Evolutionary conservation across 75 land plant genomes (phyloP).

Genomic region (Picea sitchensis): DNA sequence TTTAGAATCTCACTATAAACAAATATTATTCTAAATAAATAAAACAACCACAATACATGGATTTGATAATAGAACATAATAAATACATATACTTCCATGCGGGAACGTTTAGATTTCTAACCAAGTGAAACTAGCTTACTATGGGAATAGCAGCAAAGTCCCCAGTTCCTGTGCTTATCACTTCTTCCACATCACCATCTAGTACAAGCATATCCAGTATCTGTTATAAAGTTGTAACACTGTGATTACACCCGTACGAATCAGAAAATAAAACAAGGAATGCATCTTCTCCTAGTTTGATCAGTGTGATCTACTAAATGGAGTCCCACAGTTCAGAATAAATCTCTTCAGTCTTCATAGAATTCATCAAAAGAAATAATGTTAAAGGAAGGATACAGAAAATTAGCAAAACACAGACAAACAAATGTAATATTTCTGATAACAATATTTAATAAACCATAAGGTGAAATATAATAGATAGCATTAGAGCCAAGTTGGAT

Average conservation of each 20-base stretch:
- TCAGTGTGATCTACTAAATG: not conserved
- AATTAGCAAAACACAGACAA: too few species aligned
- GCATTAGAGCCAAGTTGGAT: not conserved
- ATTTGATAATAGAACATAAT: not conserved
- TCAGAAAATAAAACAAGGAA: not conserved
- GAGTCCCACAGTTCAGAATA: not conserved
- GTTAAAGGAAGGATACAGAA: too few species aligned
- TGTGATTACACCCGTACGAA: not conserved
- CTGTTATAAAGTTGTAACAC: slow-evolving; percentile 1
- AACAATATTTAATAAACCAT: too few species aligned
- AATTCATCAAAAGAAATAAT: not conserved
- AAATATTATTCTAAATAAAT: not conserved
- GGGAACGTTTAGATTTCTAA: not conserved
- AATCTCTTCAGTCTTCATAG: not conserved
- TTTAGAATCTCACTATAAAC: not conserved
- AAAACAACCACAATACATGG: not conserved
- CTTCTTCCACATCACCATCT: slow-evolving; percentile 11
- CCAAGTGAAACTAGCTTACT: slow-evolving; percentile 1
- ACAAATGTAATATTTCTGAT: too few species aligned
- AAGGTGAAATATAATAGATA: not conserved
- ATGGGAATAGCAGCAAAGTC: slow-evolving; percentile 7
- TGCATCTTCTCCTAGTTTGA: not conserved
- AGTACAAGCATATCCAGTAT: slow-evolving; percentile 14
- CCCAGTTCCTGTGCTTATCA: slow-evolving; percentile 13
- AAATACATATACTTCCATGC: not conserved